Evolutionary conservation across 176 grass and related monocot species (phyloP).

Genomic region (Carex kokanica): DNA sequence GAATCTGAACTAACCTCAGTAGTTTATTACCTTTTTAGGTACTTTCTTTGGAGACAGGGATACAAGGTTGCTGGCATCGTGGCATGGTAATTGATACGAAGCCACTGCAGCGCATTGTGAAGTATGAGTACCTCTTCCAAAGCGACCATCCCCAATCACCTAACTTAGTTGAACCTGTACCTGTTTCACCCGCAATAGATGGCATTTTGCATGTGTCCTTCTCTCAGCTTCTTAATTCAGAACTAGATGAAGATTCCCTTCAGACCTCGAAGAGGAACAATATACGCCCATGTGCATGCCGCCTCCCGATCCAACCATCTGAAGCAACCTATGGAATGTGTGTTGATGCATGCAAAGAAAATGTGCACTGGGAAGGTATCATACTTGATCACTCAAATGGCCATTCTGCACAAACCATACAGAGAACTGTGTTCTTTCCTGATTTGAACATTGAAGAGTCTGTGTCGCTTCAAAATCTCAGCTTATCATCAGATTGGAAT

Average conservation of each 20-base stretch:
- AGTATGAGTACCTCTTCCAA: conserved; percentile 20
- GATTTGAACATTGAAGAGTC: conserved; percentile 59
- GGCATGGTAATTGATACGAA: conserved; percentile 20
- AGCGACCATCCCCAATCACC: background rate
- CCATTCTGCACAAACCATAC: background rate
- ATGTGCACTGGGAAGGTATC: conserved; percentile 79
- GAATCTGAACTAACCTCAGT: conserved; percentile 2
- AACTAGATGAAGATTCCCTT: background rate
- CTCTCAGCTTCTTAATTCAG: background rate
- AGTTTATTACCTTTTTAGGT: conserved; percentile 28
- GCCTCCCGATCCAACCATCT: conserved; percentile 23
- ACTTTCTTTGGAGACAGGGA: conserved; percentile 16
- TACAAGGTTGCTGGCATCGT: conserved; percentile 39
- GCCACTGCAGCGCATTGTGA: background rate
- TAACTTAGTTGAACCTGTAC: conserved; percentile 14
- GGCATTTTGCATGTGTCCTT: background rate
- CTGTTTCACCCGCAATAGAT: conserved; percentile 32
- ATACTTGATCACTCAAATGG: conserved; percentile 50
- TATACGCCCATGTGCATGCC: conserved; percentile 39
- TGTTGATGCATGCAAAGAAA: conserved; percentile 48
- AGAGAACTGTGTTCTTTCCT: conserved; percentile 58
- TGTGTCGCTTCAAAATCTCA: conserved; percentile 39
- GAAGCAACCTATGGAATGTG: conserved; percentile 55
- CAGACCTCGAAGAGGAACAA: background rate
- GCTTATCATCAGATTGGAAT: conserved; percentile 61